Percentiles rank a stretch among this genome's conserved stretches.
phyloP scores from a whole-genome alignment of 2,329 filamentous ascomycete species.

The Biscogniauxia marginata region DNA sequence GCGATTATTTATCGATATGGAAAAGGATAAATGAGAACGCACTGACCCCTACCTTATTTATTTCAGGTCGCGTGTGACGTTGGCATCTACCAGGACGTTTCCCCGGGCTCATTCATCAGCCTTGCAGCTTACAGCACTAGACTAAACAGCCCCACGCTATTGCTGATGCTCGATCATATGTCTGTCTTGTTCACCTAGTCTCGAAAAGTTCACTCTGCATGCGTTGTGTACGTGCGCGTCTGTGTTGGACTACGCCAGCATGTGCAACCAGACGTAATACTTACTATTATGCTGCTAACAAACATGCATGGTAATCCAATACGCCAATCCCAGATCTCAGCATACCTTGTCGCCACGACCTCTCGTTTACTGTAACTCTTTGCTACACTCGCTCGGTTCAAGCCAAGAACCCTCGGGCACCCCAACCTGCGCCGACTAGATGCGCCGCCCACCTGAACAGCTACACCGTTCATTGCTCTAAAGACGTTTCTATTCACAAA shows the following conservation, averaged over 20 bases:
- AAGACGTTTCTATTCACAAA: slow-evolving; percentile 3
- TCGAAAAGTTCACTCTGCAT: background rate
- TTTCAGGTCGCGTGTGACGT: background rate
- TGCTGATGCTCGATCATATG: too few relatives aligned
- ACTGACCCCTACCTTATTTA: background rate
- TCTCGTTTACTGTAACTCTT: background rate
- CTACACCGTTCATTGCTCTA: slow-evolving; percentile 4
- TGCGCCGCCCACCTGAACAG: slow-evolving; percentile 20
- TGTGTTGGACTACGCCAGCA: background rate
- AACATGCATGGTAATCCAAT: background rate
- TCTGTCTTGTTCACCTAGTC: background rate
- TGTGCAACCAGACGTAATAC: background rate
- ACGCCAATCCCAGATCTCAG: background rate
- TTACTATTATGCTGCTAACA: background rate
- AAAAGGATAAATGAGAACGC: background rate
- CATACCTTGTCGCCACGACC: background rate
- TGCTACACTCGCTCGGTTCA: background rate
- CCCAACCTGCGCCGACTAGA: slow-evolving; percentile 14
- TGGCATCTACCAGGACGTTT: background rate
- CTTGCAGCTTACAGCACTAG: background rate
- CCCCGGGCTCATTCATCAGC: background rate
- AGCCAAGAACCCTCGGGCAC: slow-evolving; percentile 5
- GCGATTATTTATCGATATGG: background rate
- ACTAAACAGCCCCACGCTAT: background rate
- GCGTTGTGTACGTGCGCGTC: background rate